A percentile compares a stretch with the other conserved stretches of the same genome.
phyloP scores from a whole-genome alignment of 805 yeast genomes.

The Saccharomyces jurei region DNA sequence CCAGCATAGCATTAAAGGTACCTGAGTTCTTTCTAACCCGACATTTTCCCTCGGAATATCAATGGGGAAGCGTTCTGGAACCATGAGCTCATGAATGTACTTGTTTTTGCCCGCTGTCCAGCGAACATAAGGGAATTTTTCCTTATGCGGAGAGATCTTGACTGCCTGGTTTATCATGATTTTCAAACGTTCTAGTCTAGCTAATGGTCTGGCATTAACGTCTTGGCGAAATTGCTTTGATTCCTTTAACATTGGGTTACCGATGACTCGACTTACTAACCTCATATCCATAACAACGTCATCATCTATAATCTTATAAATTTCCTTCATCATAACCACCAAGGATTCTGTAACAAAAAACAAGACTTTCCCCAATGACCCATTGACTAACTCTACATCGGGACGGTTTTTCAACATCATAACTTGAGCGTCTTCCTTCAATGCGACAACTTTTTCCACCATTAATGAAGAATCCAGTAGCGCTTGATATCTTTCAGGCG shows the following conservation, averaged over 20 bases:
- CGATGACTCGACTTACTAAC: slow-evolving; percentile 29
- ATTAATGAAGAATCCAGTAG: slow-evolving; percentile 50
- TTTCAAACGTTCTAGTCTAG: slow-evolving; percentile 10
- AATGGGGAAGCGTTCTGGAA: slow-evolving; percentile 33
- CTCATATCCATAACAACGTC: slow-evolving; percentile 27
- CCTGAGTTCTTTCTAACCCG: slow-evolving; percentile 41
- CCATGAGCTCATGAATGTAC: slow-evolving; percentile 29
- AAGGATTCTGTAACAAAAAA: slow-evolving; percentile 30
- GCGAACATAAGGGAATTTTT: slow-evolving; percentile 28
- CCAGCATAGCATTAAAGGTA: slow-evolving; percentile 72
- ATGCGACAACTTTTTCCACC: slow-evolving; percentile 55
- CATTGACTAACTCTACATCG: slow-evolving; percentile 67
- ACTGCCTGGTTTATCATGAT: slow-evolving; percentile 16
- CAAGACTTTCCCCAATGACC: slow-evolving; percentile 72
- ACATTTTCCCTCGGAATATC: slow-evolving; percentile 30
- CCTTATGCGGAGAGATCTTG: slow-evolving; percentile 11
- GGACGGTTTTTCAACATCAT: slow-evolving; percentile 85
- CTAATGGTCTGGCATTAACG: slow-evolving; percentile 16
- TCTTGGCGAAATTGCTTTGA: slow-evolving; percentile 25
- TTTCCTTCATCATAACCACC: slow-evolving; percentile 16
- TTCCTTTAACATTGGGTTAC: slow-evolving; percentile 11
- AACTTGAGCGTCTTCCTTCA: slow-evolving; percentile 87
- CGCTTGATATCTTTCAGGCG: slow-evolving; percentile 24
- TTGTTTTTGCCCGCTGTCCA: slow-evolving; percentile 26
- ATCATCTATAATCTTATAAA: slow-evolving; percentile 21